Evolutionary conservation across 768 basidiomycete species (phyloP).

Genomic region (Suillus alpinus): DNA sequence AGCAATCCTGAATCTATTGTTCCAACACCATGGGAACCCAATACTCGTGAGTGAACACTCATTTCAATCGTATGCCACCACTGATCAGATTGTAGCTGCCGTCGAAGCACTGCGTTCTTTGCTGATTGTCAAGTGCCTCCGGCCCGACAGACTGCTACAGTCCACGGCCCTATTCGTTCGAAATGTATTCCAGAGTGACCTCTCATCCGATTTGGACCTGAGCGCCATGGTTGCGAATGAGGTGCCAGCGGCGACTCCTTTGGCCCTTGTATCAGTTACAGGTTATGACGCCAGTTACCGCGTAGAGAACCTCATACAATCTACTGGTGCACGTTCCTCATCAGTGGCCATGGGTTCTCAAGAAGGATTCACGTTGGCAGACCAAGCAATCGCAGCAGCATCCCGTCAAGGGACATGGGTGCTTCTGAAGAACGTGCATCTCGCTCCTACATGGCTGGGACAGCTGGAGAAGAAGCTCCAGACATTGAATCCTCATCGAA

Average conservation of each 20-base stretch:
- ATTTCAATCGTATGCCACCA: neutral
- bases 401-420: conserved; percentile 96
- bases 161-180: conserved; percentile 75
- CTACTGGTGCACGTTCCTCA: conserved; percentile 70
- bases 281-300: conserved; percentile 99
- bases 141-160: conserved; percentile 89
- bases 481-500: conserved; percentile 82
- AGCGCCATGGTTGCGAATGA: conserved; percentile 76
- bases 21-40: conserved; percentile 77
- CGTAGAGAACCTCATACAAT: conserved; percentile 83
- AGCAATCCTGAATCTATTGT: conserved; percentile 62
- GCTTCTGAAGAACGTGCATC: conserved; percentile 94
- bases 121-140: conserved; percentile 83
- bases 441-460: conserved; percentile 93
- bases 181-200: conserved; percentile 74
- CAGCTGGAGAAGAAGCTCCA: conserved; percentile 96
- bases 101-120: conserved; percentile 73
- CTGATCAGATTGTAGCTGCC: conserved; percentile 47
- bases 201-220: conserved; percentile 80
- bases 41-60: conserved; percentile 58
- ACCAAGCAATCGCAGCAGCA: conserved; percentile 92
- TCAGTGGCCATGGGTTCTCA: conserved; percentile 98
- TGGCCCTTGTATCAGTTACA: conserved; percentile 89
- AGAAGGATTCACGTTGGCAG: conserved; percentile 94
- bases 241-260: conserved; percentile 74